phyloP scores from a whole-genome alignment of 1,139 yeast species.

The Suhomyces bolitotheri region DNA sequence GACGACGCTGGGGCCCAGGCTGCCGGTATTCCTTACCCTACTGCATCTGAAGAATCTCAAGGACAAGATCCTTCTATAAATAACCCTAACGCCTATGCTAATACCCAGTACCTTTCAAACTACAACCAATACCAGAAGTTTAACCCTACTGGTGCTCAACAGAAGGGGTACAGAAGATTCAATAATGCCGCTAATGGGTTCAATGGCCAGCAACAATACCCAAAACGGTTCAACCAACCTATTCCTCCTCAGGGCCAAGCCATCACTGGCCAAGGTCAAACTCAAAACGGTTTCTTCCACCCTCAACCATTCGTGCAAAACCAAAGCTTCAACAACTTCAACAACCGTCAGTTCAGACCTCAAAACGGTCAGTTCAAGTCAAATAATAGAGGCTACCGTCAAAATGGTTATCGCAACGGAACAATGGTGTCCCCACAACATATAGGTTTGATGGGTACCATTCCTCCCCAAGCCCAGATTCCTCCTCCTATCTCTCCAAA shows the following conservation, averaged over 20 bases:
- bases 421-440: conserved; percentile 14
- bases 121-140: conserved; percentile 17
- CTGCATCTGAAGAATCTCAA: conserved; percentile 13
- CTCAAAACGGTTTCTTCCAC: conserved; percentile 27
- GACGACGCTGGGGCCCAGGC: neutral
- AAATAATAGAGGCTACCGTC: conserved; percentile 18
- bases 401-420: conserved; percentile 20
- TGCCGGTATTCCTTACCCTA: conserved; percentile 2
- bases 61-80: conserved; percentile 8
- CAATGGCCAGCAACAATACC: conserved; percentile 19
- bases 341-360: conserved; percentile 20
- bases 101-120: conserved; percentile 11
- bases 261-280: conserved; percentile 19
- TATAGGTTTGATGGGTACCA: conserved; percentile 12
- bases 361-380: conserved; percentile 29
- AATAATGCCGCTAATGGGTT: conserved; percentile 9
- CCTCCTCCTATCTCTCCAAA: conserved; percentile 53
- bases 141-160: conserved; percentile 14
- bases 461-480: conserved; percentile 32
- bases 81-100: conserved; percentile 5
- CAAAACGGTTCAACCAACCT: conserved; percentile 21
- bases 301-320: conserved; percentile 29
- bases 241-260: conserved; percentile 17
- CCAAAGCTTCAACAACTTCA: conserved; percentile 24
- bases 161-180: conserved; percentile 24